A percentile compares a stretch with the other conserved stretches of the same genome.
phyloP scores from a whole-genome alignment of 768 basidiomycete genomes.

The Cyclocybe cylindracea region DNA sequence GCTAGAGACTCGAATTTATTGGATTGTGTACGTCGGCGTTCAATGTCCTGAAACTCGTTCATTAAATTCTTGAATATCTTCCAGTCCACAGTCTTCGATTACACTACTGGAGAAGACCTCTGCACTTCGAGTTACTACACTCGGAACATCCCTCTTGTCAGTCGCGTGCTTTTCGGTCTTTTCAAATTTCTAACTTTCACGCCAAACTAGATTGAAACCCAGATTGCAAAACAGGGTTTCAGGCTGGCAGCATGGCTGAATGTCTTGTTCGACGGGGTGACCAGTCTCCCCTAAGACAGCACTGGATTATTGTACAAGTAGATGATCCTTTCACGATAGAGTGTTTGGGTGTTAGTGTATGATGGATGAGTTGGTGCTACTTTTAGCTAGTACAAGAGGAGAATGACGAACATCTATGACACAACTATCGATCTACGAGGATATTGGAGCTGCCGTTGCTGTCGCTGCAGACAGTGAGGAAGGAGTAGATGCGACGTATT shows the following conservation, averaged over 20 bases:
- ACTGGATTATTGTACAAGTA: neutral
- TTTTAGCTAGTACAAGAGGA: too few species aligned
- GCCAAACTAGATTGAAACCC: conserved; percentile 27
- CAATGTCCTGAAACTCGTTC: neutral
- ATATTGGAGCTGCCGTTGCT: neutral
- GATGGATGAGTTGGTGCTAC: too few species aligned
- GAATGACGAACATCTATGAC: neutral
- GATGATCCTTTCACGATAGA: too few species aligned
- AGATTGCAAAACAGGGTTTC: conserved; percentile 46
- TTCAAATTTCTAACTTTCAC: neutral
- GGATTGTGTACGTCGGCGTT: conserved; percentile 37
- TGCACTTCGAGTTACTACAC: conserved; percentile 44
- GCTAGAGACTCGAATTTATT: conserved; percentile 45
- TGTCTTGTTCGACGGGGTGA: conserved; percentile 44
- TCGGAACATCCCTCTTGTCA: conserved; percentile 35
- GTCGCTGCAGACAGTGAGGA: conserved; percentile 7
- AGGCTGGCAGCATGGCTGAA: conserved; percentile 52
- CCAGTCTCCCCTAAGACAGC: conserved; percentile 33
- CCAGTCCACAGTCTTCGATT: conserved; percentile 46
- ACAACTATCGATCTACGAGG: neutral
- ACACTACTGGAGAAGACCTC: conserved; percentile 39
- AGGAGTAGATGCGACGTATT: conserved; percentile 39
- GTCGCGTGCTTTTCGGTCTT: conserved; percentile 2
- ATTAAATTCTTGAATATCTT: neutral
- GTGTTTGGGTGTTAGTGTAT: too few species aligned